Evolutionary conservation across 257 asterid species (phyloP).

Genomic region (Gentiana macrophylla): DNA sequence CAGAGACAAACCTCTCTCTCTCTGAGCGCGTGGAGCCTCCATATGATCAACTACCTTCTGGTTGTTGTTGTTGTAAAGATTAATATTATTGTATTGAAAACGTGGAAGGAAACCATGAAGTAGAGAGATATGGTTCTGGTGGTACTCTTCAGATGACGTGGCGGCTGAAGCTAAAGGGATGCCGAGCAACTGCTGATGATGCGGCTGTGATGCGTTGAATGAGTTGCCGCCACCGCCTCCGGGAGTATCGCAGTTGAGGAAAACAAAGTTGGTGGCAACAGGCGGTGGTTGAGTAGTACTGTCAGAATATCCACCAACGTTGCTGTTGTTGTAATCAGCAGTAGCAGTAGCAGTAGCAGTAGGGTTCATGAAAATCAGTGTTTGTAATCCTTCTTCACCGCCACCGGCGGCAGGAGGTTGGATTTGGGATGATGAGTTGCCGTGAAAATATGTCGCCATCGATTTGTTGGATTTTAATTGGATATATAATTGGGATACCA

Average conservation of each 20-base stretch:
- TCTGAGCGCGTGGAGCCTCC: constrained; percentile 53
- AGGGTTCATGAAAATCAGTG: constrained; percentile 87
- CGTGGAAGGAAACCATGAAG: constrained; percentile 68
- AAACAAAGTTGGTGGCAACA: constrained; percentile 39
- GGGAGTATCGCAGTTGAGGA: constrained; percentile 48
- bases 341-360: constrained; percentile 10
- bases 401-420: constrained; percentile 19
- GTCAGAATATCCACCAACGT: constrained; percentile 50
- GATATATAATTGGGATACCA: too few species aligned
- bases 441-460: constrained; percentile 88
- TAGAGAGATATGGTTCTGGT: constrained; percentile 32
- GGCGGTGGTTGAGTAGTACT: constrained; percentile 20
- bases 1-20: constrained; percentile 61
- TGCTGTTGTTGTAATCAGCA: too few species aligned
- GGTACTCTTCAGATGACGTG: constrained; percentile 16
- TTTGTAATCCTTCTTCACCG: constrained; percentile 71
- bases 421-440: constrained; percentile 49
- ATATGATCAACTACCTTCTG: constrained; percentile 27
- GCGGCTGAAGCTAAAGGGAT: constrained; percentile 37
- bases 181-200: constrained; percentile 58
- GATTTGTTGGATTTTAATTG: background rate
- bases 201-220: constrained; percentile 25
- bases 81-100: constrained; percentile 34
- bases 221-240: constrained; percentile 10
- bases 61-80: constrained; percentile 11